Evolutionary conservation across 1,139 yeast genomes (phyloP).

Genomic region (Pichia sp.): DNA sequence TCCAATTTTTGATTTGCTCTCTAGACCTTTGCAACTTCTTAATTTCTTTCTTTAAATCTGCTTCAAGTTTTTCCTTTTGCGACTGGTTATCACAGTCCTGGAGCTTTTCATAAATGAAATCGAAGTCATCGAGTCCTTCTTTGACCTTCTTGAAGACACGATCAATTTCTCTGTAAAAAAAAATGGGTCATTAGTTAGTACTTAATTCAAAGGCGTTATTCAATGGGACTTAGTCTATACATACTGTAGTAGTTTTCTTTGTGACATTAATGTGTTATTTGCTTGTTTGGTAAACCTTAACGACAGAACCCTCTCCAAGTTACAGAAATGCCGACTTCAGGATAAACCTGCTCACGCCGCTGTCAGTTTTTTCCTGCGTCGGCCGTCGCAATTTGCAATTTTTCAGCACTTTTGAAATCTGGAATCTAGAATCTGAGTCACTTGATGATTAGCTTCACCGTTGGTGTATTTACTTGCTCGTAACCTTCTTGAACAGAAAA

Average conservation of each 20-base stretch:
- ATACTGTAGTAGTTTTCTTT: conserved; percentile 57
- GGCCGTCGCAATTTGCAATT: not conserved
- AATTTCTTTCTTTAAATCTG: conserved; percentile 90
- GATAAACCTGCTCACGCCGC: not conserved
- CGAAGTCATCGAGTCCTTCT: conserved; percentile 88
- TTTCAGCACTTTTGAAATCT: not conserved
- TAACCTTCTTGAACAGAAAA: not conserved
- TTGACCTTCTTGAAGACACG: conserved; percentile 90
- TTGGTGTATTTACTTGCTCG: too few species aligned
- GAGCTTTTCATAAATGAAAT: conserved; percentile 79
- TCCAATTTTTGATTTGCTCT: conserved; percentile 95
- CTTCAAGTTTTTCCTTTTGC: conserved; percentile 90
- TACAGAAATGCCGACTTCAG: not conserved
- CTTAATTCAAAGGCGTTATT: not conserved
- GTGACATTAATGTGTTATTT: conserved; percentile 43
- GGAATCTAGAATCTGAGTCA: not conserved
- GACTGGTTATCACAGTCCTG: conserved; percentile 76
- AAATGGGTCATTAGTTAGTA: conserved; percentile 1
- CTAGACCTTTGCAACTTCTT: conserved; percentile 90
- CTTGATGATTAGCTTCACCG: too few species aligned
- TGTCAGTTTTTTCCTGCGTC: not conserved
- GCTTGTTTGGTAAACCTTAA: not conserved
- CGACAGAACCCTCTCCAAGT: not conserved
- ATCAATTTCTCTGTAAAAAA: conserved; percentile 65
- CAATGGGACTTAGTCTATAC: conserved; percentile 18